Evolutionary conservation across 495 filamentous ascomycete species (phyloP).

Genomic region (Xylaria grammica): DNA sequence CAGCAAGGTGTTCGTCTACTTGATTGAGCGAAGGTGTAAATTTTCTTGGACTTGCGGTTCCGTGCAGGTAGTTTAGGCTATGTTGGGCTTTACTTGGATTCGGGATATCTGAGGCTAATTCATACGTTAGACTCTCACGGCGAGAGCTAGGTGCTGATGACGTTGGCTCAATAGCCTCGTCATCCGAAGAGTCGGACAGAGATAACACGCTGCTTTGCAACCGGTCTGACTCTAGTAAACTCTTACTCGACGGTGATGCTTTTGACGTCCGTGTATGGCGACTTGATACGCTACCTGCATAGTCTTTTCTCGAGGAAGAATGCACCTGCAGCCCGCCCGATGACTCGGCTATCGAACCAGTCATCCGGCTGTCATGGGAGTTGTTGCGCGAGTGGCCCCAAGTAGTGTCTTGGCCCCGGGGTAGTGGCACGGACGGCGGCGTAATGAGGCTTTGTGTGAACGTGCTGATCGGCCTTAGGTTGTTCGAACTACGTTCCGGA

Average conservation of each 20-base stretch:
- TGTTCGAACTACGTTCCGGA: slow-evolving; percentile 23
- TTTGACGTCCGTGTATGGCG: slow-evolving; percentile 57
- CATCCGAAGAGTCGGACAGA: slow-evolving; percentile 55
- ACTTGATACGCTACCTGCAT: slow-evolving; percentile 53
- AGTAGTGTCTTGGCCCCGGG: slow-evolving; percentile 15
- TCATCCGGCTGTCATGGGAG: slow-evolving; percentile 33
- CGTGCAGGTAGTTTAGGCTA: slow-evolving; percentile 22
- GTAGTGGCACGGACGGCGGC: slow-evolving; percentile 22
- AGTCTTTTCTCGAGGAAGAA: slow-evolving; percentile 36
- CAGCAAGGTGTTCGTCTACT: slow-evolving; percentile 39
- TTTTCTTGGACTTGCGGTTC: not conserved
- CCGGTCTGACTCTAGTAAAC: slow-evolving; percentile 50
- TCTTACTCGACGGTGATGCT: slow-evolving; percentile 51
- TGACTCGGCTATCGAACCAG: slow-evolving; percentile 31
- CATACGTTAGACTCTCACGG: slow-evolving; percentile 30
- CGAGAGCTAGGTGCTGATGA: slow-evolving; percentile 26
- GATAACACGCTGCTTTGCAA: slow-evolving; percentile 54
- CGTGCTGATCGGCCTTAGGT: slow-evolving; percentile 24
- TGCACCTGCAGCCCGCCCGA: slow-evolving; percentile 32
- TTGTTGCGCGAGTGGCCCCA: slow-evolving; percentile 36
- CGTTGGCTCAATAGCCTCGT: slow-evolving; percentile 40
- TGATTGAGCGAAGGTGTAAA: slow-evolving; percentile 28
- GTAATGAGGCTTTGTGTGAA: slow-evolving; percentile 33
- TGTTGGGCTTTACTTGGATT: slow-evolving; percentile 25
- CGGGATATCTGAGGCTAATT: slow-evolving; percentile 7